Base-by-base conservation (phyloP, 202 grass and related monocot genomes). In the Musa balbisiana region DNA sequence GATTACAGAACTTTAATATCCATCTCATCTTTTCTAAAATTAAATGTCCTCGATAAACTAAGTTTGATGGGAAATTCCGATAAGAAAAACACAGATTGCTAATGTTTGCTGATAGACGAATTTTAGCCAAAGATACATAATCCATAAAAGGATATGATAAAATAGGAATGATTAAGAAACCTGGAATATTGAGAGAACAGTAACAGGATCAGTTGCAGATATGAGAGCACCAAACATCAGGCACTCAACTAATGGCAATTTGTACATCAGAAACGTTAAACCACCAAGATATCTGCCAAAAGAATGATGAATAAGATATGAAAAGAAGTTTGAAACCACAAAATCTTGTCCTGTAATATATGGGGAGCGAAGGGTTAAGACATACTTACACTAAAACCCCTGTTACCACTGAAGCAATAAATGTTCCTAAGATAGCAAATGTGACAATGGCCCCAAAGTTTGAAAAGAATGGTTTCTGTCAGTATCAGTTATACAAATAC, bases 171-270 rank as follows among this genome's bases (percentile, higher is more conserved):
- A 27, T 55, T 23, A 73, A 55, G 11, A 73, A 17, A 98, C 95
- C 89, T 98, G 95, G 76, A 98, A 98, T 87, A 98, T 98, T 24
- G 95, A 98, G 80, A 98, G 79, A 73, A 98, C 95, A 53, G 95
- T 98, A 62, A 98, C 95, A 86, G 95, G 95, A 86, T 98, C 95
- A 53, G 95, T 98, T 65, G 95, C 95, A 73, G 95, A 98, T 86
- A 98, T 98, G 67, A 98, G 88, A 69, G 95, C 87, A 74, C 95
- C 95, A 14, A 98, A 98, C 95, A 98, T 94, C 73, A 98, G 87
- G 64, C 95, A 98, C 75, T 98, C 95, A 75, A 94, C 87, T 74
- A 98, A 69, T 67, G 95, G 95, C 22, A 98, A 83, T 80, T 86
- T 88, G 81, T 94, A 98, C 95, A 98, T 98, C 51, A 98, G 85